These are phyloP conservation scores for Dictyophora rubrovolvata DNA, from an alignment of 768 basidiomycete species.

Conservation along the genomic window DNA sequence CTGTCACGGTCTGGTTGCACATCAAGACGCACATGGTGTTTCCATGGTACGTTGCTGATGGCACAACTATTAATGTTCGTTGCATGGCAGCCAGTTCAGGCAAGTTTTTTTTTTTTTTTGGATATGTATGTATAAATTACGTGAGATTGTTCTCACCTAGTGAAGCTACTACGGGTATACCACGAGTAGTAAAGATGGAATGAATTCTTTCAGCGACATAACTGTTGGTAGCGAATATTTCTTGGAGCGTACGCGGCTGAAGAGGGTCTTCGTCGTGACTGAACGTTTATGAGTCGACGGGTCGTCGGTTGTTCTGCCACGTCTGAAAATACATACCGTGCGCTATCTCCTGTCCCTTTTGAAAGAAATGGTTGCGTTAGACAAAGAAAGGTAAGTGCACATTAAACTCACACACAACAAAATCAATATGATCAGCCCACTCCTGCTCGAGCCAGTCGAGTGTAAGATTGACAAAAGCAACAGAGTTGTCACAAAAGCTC, in stretches of 20 bases:
- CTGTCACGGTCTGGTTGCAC: neutral
- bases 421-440: slow-evolving; percentile 81
- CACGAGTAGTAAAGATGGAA: slow-evolving; percentile 54
- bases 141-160: slow-evolving; percentile 39
- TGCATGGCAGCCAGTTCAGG: neutral
- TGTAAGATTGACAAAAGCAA: slow-evolving; percentile 69
- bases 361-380: neutral
- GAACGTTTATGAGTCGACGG: neutral
- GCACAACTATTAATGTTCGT: neutral
- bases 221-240: slow-evolving; percentile 71
- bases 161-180: slow-evolving; percentile 73
- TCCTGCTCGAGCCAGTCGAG: slow-evolving; percentile 69
- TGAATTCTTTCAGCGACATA: slow-evolving; percentile 59
- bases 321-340: slow-evolving; percentile 36
- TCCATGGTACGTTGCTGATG: neutral
- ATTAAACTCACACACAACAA: slow-evolving; percentile 65
- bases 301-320: neutral
- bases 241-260: slow-evolving; percentile 67
- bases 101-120: neutral
- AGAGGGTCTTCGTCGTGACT: slow-evolving; percentile 81
- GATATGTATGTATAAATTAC: neutral
- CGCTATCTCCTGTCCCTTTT: slow-evolving; percentile 70
- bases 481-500: slow-evolving; percentile 76
- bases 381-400: slow-evolving; percentile 4
- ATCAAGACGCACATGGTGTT: neutral